These are phyloP conservation scores for Magnolia kwangsiensis DNA, from an alignment of 164 flowering plant genomes.

Conservation along the genomic window DNA sequence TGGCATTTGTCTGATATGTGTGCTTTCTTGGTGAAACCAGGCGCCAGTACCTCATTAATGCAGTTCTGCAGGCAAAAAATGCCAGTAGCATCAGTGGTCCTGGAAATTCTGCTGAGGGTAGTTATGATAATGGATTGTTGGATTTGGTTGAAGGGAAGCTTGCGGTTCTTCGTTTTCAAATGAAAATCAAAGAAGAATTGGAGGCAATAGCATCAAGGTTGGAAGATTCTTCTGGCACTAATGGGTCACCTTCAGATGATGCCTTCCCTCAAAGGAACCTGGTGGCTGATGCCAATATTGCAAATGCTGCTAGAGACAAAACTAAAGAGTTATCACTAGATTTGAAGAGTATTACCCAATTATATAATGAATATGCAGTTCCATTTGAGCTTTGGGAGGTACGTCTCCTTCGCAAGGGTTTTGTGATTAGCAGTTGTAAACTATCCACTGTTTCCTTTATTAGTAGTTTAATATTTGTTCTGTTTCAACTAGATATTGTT, in stretches of 20 bases:
- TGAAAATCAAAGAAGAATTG: conserved; percentile 77
- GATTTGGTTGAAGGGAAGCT: conserved; percentile 97
- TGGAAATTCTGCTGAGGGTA: conserved; percentile 44
- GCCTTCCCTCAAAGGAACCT: conserved; percentile 31
- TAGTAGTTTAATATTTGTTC: not conserved
- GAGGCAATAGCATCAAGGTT: conserved; percentile 58
- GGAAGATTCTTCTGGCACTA: conserved; percentile 37
- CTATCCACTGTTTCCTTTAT: not conserved
- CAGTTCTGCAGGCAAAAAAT: conserved; percentile 95
- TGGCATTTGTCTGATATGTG: not conserved
- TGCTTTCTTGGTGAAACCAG: conserved; percentile 34
- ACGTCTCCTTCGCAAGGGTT: conserved; percentile 3
- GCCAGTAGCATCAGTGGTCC: conserved; percentile 52
- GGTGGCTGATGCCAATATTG: conserved; percentile 33
- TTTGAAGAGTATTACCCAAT: conserved; percentile 84
- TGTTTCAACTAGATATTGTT: not conserved
- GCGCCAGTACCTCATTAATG: conserved; percentile 90
- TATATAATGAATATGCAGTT: conserved; percentile 95
- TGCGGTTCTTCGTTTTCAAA: conserved; percentile 88
- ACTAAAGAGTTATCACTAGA: conserved; percentile 80
- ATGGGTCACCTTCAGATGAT: conserved; percentile 45
- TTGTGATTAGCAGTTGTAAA: not conserved
- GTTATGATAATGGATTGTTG: conserved; percentile 68
- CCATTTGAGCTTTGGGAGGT: conserved; percentile 99
- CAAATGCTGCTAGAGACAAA: conserved; percentile 54